Evolutionary conservation across 164 flowering plant genomes (phyloP), one percentile per base, ranked within the genome.

Genomic region (Vitis rupestris): DNA sequence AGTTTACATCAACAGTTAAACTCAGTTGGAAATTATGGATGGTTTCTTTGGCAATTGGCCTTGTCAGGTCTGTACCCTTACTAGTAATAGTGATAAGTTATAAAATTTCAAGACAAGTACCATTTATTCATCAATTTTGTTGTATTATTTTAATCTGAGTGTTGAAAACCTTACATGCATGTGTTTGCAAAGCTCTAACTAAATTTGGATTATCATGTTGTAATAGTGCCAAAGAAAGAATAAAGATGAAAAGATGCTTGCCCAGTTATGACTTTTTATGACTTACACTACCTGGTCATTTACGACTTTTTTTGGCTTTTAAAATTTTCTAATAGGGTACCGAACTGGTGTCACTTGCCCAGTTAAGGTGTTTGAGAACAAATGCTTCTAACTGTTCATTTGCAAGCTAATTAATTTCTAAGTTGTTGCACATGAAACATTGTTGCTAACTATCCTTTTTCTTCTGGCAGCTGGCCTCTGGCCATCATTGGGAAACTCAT

Each of bases 391-490:
- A 14, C n/a, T 7, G 56, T 5, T 61, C 10, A 11, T 29, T 51
- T 17, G 10, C 3, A 44, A 12, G 59, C 17, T 12, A 30, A 19
- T 2, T 57, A 15, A 15, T 54, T 10, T 67, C 31, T 37, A 37
- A 37, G 44, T 6, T 9, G 60, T 16, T 16, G 14, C 5, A 57
- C 8, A 10, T 29, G 2, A 49, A 14, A 1, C 12, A 1, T 37
- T 37, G 44, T 37, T 37, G 44, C 51, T 61, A 60, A 63, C 44
- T 56, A n/a, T 31, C 48, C 51, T 52, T 57, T 44, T 31, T 47
- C 48, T 11, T 55, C 29, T 73, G 55, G 57, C 85, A 88, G 92
- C 63, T 88, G 92, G 90, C 92, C 92, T 37, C 90, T 88, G 30
- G 92, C 92, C 8, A 63, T 73, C 2, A 64, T 79, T 10, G 92